Base-by-base conservation (phyloP, 1,139 yeast genomes). In the Kluyveromyces marxianus region DNA sequence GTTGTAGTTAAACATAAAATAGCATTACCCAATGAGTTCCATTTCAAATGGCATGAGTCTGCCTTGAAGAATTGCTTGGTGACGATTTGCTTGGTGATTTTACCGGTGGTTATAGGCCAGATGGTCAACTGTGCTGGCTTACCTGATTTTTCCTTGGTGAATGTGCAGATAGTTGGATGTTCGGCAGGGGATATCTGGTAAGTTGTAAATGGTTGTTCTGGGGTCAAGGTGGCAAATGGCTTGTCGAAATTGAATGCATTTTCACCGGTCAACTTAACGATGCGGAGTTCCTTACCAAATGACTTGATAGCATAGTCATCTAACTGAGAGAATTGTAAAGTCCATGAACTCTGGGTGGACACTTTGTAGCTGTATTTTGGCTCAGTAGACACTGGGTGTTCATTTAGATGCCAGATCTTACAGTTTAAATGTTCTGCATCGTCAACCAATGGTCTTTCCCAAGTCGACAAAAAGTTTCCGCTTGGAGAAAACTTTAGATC, bases 21-120 rank as follows among this genome's bases (percentile, higher is more conserved):
- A 7, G 97, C 95, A 51, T 97, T 94, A 47, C 98, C 99, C 54
- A 89, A 75, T 39, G 81, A 76, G 67, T 94, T 94, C 99, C 99
- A 94, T 65, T 80, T 83, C 71, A 92, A 77, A 57, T 79, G 83
- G 66, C 96, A 94, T 57, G 84, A 79, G 63, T 94, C 98, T 40
- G 97, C 97, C 70, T 90, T 90, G 77, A 92, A 92, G 60, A 94
- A 88, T 49, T 87, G 80, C 66, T 92, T 92, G 52, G 83, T 80
- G 45, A 95, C 83, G 42, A 88, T 82, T 29, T 96, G 92, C 56
- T 83, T 87, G 48, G 75, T 71, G 61, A 89, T 83, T 59, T 79
- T 77, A 36, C 88, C 82, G 41, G 67, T 58, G 14, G 57, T 83
- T 72, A 66, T 85, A 78, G 74, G 65, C 62, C 84, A 94, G 52